Evolutionary conservation across 2,329 filamentous ascomycete species (phyloP).

Genomic region (Alternaria arborescens): DNA sequence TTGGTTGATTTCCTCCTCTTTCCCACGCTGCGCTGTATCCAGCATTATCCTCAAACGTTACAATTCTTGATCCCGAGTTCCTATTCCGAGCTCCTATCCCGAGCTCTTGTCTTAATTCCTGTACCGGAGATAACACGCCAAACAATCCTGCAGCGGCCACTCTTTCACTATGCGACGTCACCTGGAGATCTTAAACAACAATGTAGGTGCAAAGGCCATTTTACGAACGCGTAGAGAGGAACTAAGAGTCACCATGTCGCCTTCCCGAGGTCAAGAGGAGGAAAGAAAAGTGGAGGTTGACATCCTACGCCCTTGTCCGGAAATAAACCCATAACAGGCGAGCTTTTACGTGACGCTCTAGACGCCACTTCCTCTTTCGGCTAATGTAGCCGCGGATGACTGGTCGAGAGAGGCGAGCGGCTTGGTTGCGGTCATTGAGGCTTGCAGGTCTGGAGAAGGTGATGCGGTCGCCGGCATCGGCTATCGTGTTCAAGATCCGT

Average conservation of each 20-base stretch:
- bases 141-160: background rate
- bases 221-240: background rate
- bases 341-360: constrained; percentile 20
- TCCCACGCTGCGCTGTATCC: background rate
- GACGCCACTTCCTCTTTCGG: background rate
- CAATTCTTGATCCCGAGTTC: background rate
- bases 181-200: background rate
- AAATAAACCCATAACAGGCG: constrained; percentile 18
- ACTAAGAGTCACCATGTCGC: background rate
- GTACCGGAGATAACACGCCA: background rate
- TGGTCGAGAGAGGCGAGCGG: background rate
- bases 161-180: background rate
- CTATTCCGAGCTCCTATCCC: background rate
- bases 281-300: constrained; percentile 5
- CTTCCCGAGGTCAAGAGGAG: background rate
- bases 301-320: constrained; percentile 13
- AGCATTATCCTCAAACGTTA: background rate
- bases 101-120: background rate
- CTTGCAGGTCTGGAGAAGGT: no score
- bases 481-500: no score
- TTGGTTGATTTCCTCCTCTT: constrained; percentile 5
- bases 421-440: background rate
- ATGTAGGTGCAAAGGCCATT: fast-evolving
- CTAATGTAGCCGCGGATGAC: background rate
- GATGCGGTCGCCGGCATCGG: no score